Evolutionary conservation across 371 early-diverging fungal species (phyloP).

Genomic region (Choanephora cucurbitarum): DNA sequence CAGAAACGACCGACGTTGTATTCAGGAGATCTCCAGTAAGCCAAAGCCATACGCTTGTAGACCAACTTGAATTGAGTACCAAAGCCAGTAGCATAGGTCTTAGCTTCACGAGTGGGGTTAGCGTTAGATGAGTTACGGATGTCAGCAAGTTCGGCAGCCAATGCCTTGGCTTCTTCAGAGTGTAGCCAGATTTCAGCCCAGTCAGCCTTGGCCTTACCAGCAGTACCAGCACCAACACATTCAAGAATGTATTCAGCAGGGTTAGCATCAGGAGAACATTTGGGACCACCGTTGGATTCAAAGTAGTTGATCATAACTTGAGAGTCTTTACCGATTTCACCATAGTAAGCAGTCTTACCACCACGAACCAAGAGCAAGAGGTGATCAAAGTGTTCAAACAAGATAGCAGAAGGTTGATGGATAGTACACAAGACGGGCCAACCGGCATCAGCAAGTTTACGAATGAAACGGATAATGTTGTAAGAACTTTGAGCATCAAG

Average conservation of each 20-base stretch:
- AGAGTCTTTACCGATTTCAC: conserved; percentile 66
- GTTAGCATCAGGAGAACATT: conserved; percentile 61
- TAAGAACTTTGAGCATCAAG: conserved; percentile 68
- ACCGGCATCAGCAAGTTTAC: conserved; percentile 68
- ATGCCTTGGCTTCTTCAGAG: conserved; percentile 45
- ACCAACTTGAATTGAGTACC: conserved; percentile 55
- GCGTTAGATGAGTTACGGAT: conserved; percentile 31
- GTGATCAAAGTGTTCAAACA: conserved; percentile 83
- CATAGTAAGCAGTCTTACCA: conserved; percentile 82
- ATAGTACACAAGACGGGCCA: conserved; percentile 78
- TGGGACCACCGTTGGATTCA: conserved; percentile 62
- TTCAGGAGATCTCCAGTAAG: conserved; percentile 67
- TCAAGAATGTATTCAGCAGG: conserved; percentile 79
- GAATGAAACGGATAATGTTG: conserved; percentile 74
- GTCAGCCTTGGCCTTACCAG: conserved; percentile 57
- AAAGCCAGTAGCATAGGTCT: conserved; percentile 33
- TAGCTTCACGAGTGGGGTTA: conserved; percentile 23
- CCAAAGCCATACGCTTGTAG: conserved; percentile 58
- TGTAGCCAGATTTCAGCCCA: conserved; percentile 66
- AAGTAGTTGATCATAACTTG: conserved; percentile 61
- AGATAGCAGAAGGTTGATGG: conserved; percentile 82
- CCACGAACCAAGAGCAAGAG: conserved; percentile 78
- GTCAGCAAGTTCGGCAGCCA: conserved; percentile 37
- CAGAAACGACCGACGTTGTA: conserved; percentile 69
- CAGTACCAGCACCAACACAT: conserved; percentile 62